Conservation (phyloP, 2,329 filamentous ascomycete species). For the Aspergillus tubingensis region DNA sequence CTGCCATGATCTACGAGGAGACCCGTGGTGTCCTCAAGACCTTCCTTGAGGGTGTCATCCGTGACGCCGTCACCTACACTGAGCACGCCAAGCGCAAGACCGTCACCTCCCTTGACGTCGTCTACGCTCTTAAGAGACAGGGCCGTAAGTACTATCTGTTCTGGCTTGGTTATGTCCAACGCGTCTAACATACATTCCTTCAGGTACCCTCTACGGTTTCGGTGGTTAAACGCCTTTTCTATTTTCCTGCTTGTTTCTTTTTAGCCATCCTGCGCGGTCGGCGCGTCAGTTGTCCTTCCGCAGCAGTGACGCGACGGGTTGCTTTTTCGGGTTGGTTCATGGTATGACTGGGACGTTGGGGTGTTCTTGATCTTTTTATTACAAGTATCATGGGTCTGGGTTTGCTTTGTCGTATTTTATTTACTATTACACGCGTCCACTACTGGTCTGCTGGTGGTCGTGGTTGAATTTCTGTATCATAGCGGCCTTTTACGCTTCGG, state of each 20-base stretch:
- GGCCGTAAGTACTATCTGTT: conserved; percentile 47
- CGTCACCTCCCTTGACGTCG: conserved; percentile 60
- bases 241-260: conserved; percentile 30
- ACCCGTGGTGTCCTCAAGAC: conserved; percentile 80
- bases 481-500: conserved; percentile 40
- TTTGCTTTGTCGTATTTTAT: conserved; percentile 43
- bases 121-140: conserved; percentile 66
- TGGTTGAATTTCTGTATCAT: conserved; percentile 46
- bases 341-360: conserved; percentile 49
- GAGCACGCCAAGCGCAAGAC: conserved; percentile 75
- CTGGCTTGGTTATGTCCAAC: conserved; percentile 1
- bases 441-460: conserved; percentile 43
- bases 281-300: conserved; percentile 33
- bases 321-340: conserved; percentile 45
- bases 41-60: conserved; percentile 80
- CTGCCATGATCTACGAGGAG: conserved; percentile 88
- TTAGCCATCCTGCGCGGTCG: conserved; percentile 37
- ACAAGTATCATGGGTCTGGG: conserved; percentile 46
- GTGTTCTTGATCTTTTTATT: conserved; percentile 44
- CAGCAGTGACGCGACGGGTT: conserved; percentile 36
- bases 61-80: conserved; percentile 78
- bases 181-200: conserved; percentile 21
- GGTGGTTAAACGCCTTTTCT: conserved; percentile 67
- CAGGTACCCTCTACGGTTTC: conserved; percentile 80
- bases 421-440: conserved; percentile 42